phyloP scores from a whole-genome alignment of 2,329 filamentous ascomycete species.

The Hypocrella siamensis region DNA sequence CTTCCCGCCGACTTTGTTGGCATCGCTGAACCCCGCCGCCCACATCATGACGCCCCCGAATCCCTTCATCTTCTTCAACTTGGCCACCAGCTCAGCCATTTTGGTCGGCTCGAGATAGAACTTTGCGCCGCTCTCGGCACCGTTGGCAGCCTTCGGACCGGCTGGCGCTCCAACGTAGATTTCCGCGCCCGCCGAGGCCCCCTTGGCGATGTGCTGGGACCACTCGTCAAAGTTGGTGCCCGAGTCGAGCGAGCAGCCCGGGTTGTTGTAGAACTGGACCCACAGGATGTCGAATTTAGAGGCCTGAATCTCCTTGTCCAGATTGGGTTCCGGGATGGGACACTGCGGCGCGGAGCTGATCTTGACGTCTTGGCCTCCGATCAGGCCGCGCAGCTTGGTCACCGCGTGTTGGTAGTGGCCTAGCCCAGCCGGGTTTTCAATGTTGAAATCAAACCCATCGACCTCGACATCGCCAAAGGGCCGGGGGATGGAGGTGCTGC shows the following conservation, averaged over 20 bases:
- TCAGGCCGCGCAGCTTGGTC: constrained; percentile 8
- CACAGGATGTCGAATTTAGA: constrained; percentile 18
- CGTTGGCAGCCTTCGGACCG: constrained; percentile 17
- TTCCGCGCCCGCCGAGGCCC: constrained; percentile 11
- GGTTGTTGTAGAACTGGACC: constrained; percentile 33
- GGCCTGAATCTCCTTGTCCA: constrained; percentile 23
- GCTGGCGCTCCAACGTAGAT: constrained; percentile 16
- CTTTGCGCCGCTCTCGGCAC: constrained; percentile 12
- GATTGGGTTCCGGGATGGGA: constrained; percentile 16
- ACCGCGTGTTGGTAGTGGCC: constrained; percentile 9
- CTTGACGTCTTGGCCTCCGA: constrained; percentile 16
- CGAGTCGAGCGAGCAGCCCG: constrained; percentile 16
- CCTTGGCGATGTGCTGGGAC: constrained; percentile 10
- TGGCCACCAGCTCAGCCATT: constrained; percentile 13
- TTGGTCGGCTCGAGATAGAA: constrained; percentile 18
- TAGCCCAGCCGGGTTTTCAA: constrained; percentile 8
- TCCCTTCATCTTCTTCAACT: constrained; percentile 12
- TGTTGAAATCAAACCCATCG: constrained; percentile 10
- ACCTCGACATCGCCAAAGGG: constrained; percentile 7
- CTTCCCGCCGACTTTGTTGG: constrained; percentile 16
- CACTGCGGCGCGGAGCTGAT: constrained; percentile 32
- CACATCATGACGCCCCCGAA: constrained; percentile 26
- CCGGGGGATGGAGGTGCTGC: constrained; percentile 3
- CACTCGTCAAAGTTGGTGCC: constrained; percentile 11
- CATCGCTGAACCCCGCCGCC: constrained; percentile 24